A percentile compares a stretch with the other conserved stretches of the same genome.
These are phyloP conservation scores for Cyclaneusma minus DNA, from an alignment of 2,329 filamentous ascomycete genomes.

Conservation along the genomic window DNA sequence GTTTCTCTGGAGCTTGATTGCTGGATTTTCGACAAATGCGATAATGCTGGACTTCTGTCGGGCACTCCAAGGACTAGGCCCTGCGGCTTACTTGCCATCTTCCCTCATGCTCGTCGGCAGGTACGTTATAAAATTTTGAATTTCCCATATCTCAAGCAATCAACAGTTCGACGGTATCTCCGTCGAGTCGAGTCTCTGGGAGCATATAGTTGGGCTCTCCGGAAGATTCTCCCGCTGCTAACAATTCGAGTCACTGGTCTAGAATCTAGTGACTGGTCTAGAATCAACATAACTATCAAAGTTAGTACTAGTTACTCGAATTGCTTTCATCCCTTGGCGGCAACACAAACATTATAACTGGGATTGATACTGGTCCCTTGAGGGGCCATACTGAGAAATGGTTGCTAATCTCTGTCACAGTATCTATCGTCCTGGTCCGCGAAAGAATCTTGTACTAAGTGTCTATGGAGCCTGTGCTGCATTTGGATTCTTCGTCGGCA, in stretches of 20 bases:
- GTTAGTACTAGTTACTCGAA: too few species aligned
- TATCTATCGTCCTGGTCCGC: slow-evolving; percentile 49
- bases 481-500: slow-evolving; percentile 42
- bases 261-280: too few species aligned
- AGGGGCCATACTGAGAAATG: slow-evolving; percentile 23
- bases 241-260: too few species aligned
- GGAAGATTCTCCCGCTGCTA: too few species aligned
- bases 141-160: slow-evolving; percentile 33
- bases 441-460: slow-evolving; percentile 49
- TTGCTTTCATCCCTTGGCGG: too few species aligned
- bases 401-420: slow-evolving; percentile 24
- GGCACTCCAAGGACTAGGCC: slow-evolving; percentile 58
- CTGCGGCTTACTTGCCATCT: slow-evolving; percentile 55
- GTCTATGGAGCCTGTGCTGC: slow-evolving; percentile 40
- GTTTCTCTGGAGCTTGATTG: slow-evolving; percentile 49
- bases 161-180: slow-evolving; percentile 31
- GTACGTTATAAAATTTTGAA: slow-evolving; percentile 43
- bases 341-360: too few species aligned
- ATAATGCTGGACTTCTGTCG: slow-evolving; percentile 60
- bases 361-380: slow-evolving; percentile 10
- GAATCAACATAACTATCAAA: too few species aligned
- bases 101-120: slow-evolving; percentile 51
- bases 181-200: slow-evolving; percentile 24
- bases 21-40: slow-evolving; percentile 52
- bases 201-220: too few species aligned